Evolutionary conservation across 306 rosid genomes (phyloP).

Genomic region (Pyrus betulifolia): DNA sequence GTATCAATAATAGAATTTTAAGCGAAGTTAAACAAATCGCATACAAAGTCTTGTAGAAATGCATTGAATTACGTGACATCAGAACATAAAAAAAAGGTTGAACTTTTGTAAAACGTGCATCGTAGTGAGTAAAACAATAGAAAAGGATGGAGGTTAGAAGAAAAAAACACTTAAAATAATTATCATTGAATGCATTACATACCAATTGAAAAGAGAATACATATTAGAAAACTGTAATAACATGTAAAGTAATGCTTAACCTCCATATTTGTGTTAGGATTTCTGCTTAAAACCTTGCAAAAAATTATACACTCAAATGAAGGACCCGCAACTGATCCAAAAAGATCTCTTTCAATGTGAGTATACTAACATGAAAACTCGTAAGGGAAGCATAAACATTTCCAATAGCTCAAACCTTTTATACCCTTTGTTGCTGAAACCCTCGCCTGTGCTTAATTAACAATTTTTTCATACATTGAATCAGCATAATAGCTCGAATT

Average conservation of each 20-base stretch:
- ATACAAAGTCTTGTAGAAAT: not conserved
- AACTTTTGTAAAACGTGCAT: not conserved
- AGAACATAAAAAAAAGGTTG: not conserved
- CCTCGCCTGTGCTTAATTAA: not conserved
- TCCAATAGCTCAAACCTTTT: not conserved
- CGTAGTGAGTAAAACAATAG: not conserved
- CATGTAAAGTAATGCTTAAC: not conserved
- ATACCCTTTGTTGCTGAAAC: not conserved
- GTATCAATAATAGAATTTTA: not conserved
- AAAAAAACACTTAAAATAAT: not conserved
- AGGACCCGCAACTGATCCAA: not conserved
- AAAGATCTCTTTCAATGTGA: not conserved
- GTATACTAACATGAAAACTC: not conserved
- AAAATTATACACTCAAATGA: not conserved
- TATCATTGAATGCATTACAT: not conserved
- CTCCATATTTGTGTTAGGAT: not conserved
- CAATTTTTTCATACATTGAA: not conserved
- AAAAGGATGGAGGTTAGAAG: not conserved
- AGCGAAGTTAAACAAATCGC: not conserved
- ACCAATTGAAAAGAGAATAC: not conserved
- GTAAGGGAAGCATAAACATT: not conserved
- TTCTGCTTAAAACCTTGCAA: not conserved
- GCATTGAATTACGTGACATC: not conserved
- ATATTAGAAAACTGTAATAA: too few relatives aligned
- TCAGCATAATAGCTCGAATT: not conserved